A percentile compares a stretch with the other conserved stretches of the same genome.
phyloP scores from a whole-genome alignment of 1,284 basidiomycete species.

The Hymenochaete sp. region DNA sequence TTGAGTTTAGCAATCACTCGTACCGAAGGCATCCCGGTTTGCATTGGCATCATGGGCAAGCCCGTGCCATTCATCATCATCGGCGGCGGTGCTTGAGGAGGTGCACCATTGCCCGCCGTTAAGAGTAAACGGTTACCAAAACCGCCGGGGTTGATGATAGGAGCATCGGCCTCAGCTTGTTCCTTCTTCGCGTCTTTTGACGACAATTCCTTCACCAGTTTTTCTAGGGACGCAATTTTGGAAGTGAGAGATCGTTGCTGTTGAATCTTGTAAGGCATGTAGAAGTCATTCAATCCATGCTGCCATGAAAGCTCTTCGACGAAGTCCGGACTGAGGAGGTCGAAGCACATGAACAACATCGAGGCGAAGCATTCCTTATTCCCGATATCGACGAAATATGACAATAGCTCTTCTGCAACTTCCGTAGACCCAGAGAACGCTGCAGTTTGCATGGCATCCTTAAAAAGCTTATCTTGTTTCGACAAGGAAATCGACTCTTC shows the following conservation, averaged over 20 bases:
- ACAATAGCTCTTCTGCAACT: conserved; percentile 88
- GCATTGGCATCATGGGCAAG: conserved; percentile 28
- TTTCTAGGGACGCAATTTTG: conserved; percentile 67
- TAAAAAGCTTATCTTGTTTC: conserved; percentile 94
- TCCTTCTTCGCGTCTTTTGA: conserved; percentile 84
- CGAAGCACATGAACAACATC: conserved; percentile 86
- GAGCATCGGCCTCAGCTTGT: conserved; percentile 71
- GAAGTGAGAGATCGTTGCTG: conserved; percentile 60
- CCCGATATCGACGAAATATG: conserved; percentile 94
- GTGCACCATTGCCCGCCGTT: conserved; percentile 60
- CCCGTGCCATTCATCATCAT: conserved; percentile 36
- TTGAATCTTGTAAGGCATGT: conserved; percentile 92
- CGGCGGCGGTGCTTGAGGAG: conserved; percentile 33
- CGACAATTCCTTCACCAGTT: conserved; percentile 72
- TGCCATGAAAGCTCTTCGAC: conserved; percentile 96
- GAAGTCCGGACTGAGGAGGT: conserved; percentile 83
- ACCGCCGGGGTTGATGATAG: conserved; percentile 73
- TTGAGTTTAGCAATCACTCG: neutral
- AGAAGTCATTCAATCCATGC: conserved; percentile 91
- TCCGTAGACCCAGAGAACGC: conserved; percentile 73
- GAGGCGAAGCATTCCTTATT: conserved; percentile 98
- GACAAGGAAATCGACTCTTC: conserved; percentile 91
- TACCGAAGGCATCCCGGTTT: conserved; percentile 30
- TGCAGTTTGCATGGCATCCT: conserved; percentile 92
- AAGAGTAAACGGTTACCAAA: conserved; percentile 53